Evolutionary conservation across 345 rosid species (phyloP).

Genomic region (Raphanus raphanistrum): DNA sequence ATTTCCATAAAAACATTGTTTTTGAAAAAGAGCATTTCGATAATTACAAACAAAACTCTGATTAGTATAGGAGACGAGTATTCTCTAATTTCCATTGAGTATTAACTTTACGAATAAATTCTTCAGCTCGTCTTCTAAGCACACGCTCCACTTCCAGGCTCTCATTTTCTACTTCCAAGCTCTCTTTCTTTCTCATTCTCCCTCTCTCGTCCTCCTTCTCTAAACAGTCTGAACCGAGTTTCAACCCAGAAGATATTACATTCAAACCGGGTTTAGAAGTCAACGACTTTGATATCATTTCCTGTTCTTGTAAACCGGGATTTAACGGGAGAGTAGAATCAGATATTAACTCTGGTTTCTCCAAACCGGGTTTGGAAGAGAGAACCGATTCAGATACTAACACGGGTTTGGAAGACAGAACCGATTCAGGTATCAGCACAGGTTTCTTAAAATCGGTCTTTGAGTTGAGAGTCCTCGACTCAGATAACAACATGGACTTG

Average conservation of each 20-base stretch:
- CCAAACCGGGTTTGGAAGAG: neutral
- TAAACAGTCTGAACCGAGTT: constrained; percentile 15
- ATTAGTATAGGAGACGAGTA: constrained; percentile 14
- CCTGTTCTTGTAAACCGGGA: neutral
- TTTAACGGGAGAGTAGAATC: neutral
- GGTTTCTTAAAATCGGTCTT: neutral
- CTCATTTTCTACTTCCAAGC: constrained; percentile 14
- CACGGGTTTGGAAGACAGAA: neutral
- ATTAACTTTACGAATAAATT: constrained; percentile 58
- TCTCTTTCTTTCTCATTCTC: neutral
- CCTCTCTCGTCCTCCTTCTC: constrained; percentile 30
- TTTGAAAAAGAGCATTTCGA: neutral
- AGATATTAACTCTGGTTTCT: neutral
- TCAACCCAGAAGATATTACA: neutral
- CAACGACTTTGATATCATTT: neutral
- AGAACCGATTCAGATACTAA: neutral
- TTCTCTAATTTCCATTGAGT: constrained; percentile 60
- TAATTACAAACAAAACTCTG: constrained; percentile 22
- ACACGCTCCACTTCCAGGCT: constrained; percentile 39
- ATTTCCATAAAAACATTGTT: too few species aligned
- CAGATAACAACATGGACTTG: neutral
- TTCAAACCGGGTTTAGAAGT: constrained; percentile 7
- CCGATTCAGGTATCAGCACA: neutral
- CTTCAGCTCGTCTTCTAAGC: constrained; percentile 59
- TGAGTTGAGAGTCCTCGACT: neutral